Conservation (phyloP, 805 yeast species). For the Pichia pseudocactophila region DNA sequence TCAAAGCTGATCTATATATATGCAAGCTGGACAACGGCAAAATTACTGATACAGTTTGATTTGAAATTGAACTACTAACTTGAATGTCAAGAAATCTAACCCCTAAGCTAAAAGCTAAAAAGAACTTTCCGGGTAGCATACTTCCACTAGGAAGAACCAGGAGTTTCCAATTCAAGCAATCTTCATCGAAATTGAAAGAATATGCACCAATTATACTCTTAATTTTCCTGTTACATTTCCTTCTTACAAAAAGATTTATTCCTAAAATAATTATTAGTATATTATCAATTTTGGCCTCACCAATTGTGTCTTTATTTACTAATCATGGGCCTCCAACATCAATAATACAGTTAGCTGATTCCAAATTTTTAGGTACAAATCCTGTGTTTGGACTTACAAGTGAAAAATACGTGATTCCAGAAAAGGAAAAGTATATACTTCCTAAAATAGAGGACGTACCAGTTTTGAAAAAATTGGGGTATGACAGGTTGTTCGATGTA, state of each 20-base stretch:
- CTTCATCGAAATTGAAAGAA: not conserved
- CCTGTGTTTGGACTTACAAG: constrained; percentile 3
- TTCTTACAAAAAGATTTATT: constrained; percentile 2
- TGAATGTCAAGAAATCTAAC: not conserved
- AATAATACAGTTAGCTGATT: constrained; percentile 14
- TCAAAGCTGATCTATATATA: too few species aligned
- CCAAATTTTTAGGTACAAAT: constrained; percentile 10
- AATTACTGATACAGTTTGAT: too few species aligned
- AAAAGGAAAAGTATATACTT: constrained; percentile 47
- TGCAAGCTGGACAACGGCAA: too few species aligned
- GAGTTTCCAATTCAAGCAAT: not conserved
- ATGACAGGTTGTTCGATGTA: constrained; percentile 41
- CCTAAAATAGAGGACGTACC: constrained; percentile 74
- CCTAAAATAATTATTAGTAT: not conserved
- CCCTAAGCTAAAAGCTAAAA: constrained; percentile 3
- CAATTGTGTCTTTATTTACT: not conserved
- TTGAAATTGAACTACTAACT: not conserved
- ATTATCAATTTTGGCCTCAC: not conserved
- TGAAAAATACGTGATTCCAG: constrained; percentile 32
- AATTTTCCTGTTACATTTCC: constrained; percentile 1
- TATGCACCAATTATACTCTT: constrained; percentile 4
- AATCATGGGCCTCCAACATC: constrained; percentile 2
- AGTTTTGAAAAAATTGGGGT: constrained; percentile 45
- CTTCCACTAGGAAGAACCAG: not conserved
- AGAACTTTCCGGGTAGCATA: not conserved